These are phyloP conservation scores for Aspergillus puulaauensis DNA, from an alignment of 2,329 filamentous ascomycete species.

Conservation along the genomic window DNA sequence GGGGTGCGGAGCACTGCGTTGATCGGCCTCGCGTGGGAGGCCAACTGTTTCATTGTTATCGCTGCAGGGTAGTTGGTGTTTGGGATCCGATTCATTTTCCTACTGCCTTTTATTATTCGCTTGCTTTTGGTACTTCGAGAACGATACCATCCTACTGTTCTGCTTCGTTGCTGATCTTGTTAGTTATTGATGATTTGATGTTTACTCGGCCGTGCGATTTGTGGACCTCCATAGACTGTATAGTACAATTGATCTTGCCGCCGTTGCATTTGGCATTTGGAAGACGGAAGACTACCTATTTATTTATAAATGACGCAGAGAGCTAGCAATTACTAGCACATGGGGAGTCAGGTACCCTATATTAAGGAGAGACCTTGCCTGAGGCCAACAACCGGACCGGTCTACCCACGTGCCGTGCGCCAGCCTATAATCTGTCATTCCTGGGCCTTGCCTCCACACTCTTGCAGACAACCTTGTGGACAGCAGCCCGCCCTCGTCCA, in stretches of 20 bases:
- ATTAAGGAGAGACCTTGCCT: not conserved
- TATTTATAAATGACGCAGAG: too few relatives aligned
- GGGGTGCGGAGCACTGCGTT: not conserved
- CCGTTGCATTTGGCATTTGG: not conserved
- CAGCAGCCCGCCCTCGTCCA: not conserved
- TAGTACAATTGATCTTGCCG: not conserved
- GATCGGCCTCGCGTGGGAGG: not conserved
- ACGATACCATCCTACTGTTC: not conserved
- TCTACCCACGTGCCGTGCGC: conserved; percentile 1
- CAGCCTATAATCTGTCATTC: not conserved
- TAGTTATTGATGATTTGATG: not conserved
- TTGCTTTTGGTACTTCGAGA: not conserved
- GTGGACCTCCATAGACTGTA: not conserved
- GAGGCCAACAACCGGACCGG: conserved; percentile 3
- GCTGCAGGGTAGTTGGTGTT: not conserved
- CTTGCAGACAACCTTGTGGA: not conserved
- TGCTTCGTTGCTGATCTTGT: not conserved
- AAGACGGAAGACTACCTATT: not conserved
- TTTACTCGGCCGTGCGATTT: not conserved
- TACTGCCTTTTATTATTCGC: too few relatives aligned
- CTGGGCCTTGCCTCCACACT: not conserved
- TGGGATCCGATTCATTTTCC: not conserved
- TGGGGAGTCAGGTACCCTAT: too few relatives aligned
- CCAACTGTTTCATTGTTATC: not conserved
- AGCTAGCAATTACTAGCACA: too few relatives aligned